Evolutionary conservation across 23 red algal species (phyloP).

Genomic region (Agarophyton chilense): DNA sequence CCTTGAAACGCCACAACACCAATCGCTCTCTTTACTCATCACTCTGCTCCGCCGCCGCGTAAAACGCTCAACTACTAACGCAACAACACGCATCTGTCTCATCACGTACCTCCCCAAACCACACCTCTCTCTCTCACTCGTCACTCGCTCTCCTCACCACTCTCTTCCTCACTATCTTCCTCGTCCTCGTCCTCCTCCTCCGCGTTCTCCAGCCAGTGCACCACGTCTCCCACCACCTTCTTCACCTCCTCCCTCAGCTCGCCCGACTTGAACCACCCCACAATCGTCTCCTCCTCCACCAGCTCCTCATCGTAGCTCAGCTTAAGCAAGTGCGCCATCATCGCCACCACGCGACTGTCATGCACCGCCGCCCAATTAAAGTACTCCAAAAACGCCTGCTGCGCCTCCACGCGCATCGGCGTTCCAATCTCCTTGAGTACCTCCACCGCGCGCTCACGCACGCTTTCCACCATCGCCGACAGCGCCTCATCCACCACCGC

Average conservation of each 20-base stretch:
- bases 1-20: too few relatives aligned
- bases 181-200: constrained; percentile 64
- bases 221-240: constrained; percentile 46
- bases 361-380: constrained; percentile 55
- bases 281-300: constrained; percentile 74
- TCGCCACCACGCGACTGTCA: constrained; percentile 31
- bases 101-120: too few relatives aligned
- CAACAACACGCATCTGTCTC: too few relatives aligned
- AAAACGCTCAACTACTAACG: too few relatives aligned
- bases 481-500: constrained; percentile 47
- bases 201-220: constrained; percentile 91
- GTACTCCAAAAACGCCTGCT: constrained; percentile 50
- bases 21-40: too few relatives aligned
- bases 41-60: too few relatives aligned
- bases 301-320: constrained; percentile 81
- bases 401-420: constrained; percentile 64
- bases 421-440: constrained; percentile 20
- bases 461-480: constrained; percentile 5
- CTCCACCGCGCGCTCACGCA: constrained; percentile 33
- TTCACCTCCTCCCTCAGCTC: constrained; percentile 33
- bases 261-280: constrained; percentile 62
- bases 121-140: not conserved
- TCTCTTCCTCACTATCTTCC: not conserved
- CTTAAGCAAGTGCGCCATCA: constrained; percentile 82
- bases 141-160: not conserved